Conservation (phyloP, 768 basidiomycete genomes). For the Hysterangium stoloniferum region DNA sequence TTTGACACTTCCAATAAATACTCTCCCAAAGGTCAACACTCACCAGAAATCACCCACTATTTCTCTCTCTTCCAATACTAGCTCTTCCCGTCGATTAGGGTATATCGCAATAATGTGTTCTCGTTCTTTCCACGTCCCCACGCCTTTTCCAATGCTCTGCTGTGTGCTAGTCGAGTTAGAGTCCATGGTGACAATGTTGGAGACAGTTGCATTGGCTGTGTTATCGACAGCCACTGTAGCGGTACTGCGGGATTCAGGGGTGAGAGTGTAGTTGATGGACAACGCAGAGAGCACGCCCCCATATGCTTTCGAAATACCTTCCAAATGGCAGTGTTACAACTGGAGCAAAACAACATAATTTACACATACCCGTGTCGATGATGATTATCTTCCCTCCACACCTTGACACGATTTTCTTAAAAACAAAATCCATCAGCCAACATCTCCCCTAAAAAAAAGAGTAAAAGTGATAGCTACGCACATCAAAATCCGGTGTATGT, state of each 20-base stretch:
- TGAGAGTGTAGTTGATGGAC: conserved; percentile 77
- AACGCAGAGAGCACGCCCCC: conserved; percentile 89
- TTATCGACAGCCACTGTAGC: no score
- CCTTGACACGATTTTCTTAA: conserved; percentile 68
- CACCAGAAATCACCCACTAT: conserved; percentile 22
- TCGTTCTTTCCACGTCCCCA: conserved; percentile 41
- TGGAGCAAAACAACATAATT: background rate
- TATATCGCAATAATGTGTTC: conserved; percentile 67
- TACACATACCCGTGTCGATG: conserved; percentile 76
- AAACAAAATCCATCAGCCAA: background rate
- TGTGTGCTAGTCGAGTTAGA: background rate
- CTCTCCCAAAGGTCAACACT: no score
- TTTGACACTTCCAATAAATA: no score
- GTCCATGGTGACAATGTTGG: background rate
- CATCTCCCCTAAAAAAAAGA: background rate
- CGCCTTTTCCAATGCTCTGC: background rate
- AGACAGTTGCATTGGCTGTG: background rate
- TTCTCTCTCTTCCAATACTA: conserved; percentile 43
- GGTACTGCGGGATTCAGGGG: conserved; percentile 38
- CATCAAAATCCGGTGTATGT: conserved; percentile 86
- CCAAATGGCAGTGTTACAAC: conserved; percentile 2
- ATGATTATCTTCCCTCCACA: conserved; percentile 92
- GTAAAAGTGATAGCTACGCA: conserved; percentile 22
- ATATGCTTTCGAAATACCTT: conserved; percentile 92
- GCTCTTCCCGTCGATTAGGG: conserved; percentile 38